These are phyloP conservation scores for Coemansia guatemalensis DNA, from an alignment of 192 early-diverging fungal genomes.

Conservation along the genomic window DNA sequence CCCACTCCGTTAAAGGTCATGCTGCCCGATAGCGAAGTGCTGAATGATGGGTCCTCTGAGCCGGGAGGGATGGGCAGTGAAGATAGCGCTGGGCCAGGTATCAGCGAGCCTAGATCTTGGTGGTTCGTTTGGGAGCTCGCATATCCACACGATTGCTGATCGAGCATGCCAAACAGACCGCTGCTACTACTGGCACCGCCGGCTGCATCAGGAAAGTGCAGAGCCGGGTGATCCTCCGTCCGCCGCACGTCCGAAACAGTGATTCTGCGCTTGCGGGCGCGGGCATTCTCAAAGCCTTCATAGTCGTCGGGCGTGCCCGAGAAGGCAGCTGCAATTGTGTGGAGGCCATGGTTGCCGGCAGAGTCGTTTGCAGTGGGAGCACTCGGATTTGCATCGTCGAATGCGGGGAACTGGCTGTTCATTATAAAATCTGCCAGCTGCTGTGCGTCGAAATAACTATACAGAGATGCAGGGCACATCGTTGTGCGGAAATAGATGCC, in stretches of 20 bases:
- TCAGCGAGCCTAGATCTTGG: constrained; percentile 2
- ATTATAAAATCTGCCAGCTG: constrained; percentile 53
- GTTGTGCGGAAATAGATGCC: neutral
- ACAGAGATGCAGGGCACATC: constrained; percentile 45
- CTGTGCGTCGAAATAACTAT: constrained; percentile 56
- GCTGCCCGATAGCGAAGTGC: constrained; percentile 13
- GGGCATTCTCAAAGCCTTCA: constrained; percentile 48
- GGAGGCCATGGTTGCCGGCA: constrained; percentile 17
- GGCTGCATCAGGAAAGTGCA: constrained; percentile 21
- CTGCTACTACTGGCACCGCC: constrained; percentile 16
- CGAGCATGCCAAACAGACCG: constrained; percentile 44
- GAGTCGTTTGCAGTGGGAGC: constrained; percentile 21
- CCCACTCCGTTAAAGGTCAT: constrained; percentile 21
- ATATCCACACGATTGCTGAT: constrained; percentile 28
- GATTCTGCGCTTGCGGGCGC: constrained; percentile 49
- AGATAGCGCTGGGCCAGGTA: constrained; percentile 15
- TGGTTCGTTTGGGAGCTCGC: neutral
- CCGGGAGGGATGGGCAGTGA: constrained; percentile 35
- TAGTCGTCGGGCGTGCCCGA: constrained; percentile 36
- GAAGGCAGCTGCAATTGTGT: constrained; percentile 26
- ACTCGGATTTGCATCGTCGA: constrained; percentile 35
- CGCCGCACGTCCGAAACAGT: constrained; percentile 47
- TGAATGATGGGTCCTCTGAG: constrained; percentile 26
- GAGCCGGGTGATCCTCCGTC: constrained; percentile 15
- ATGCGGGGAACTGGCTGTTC: constrained; percentile 51